phyloP scores from a whole-genome alignment of 495 filamentous ascomycete species.

The Aspergillus haitiensis region DNA sequence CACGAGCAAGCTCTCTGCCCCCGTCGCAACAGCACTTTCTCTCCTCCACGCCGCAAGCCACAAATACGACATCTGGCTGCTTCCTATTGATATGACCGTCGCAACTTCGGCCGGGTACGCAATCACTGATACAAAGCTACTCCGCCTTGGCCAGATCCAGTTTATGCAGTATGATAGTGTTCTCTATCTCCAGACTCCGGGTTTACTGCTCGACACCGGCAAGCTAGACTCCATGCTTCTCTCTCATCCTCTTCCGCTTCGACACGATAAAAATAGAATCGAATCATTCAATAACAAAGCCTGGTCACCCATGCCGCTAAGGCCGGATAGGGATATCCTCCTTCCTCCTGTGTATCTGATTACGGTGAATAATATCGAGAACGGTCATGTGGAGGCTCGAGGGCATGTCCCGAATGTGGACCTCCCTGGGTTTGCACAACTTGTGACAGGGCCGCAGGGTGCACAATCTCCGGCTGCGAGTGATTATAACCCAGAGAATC shows the following conservation, averaged over 20 bases:
- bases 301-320: slow-evolving; percentile 46
- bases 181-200: slow-evolving; percentile 44
- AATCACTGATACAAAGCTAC: slow-evolving; percentile 42
- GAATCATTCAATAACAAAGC: slow-evolving; percentile 48
- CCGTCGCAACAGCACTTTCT: slow-evolving; percentile 35
- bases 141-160: slow-evolving; percentile 47
- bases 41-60: slow-evolving; percentile 40
- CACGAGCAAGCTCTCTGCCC: slow-evolving; percentile 25
- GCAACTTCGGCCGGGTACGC: slow-evolving; percentile 39
- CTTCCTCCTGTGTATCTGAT: slow-evolving; percentile 46
- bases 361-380: slow-evolving; percentile 44
- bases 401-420: slow-evolving; percentile 44
- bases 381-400: slow-evolving; percentile 41
- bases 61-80: slow-evolving; percentile 48
- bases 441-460: slow-evolving; percentile 35
- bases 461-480: slow-evolving; percentile 16
- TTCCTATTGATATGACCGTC: slow-evolving; percentile 47
- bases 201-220: slow-evolving; percentile 40
- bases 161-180: slow-evolving; percentile 53
- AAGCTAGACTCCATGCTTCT: slow-evolving; percentile 43
- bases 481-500: slow-evolving; percentile 18
- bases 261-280: slow-evolving; percentile 36
- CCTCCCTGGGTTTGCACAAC: slow-evolving; percentile 37
- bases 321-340: slow-evolving; percentile 35
- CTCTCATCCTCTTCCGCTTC: slow-evolving; percentile 36